A percentile compares a stretch with the other conserved stretches of the same genome.
These are phyloP conservation scores for Gynandropsis gynandra DNA, from an alignment of 345 rosid species.

Conservation along the genomic window DNA sequence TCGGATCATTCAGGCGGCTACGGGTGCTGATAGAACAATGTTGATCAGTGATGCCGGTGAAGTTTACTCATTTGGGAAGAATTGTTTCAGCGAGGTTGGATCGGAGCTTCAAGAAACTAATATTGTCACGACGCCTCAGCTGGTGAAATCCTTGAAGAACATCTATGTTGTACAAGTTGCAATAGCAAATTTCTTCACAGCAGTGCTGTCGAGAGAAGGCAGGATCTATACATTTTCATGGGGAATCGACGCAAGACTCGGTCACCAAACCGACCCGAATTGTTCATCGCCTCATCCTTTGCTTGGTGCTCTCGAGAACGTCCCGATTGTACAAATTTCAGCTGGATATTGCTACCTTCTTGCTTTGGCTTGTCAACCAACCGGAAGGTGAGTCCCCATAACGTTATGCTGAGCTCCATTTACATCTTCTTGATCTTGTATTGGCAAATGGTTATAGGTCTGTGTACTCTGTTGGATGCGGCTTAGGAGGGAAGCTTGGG, in stretches of 20 bases:
- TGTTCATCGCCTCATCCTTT: constrained; percentile 75
- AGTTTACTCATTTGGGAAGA: constrained; percentile 83
- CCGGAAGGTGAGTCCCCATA: constrained; percentile 73
- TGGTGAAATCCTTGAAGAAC: constrained; percentile 67
- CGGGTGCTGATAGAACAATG: constrained; percentile 84
- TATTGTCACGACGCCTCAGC: constrained; percentile 58
- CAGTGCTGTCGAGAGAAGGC: constrained; percentile 89
- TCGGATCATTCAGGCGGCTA: constrained; percentile 88
- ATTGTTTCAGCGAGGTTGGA: constrained; percentile 62
- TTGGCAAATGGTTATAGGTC: constrained; percentile 45
- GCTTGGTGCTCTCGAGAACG: constrained; percentile 80
- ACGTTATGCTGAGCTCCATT: neutral
- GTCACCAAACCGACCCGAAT: constrained; percentile 70
- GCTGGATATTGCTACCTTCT: constrained; percentile 97
- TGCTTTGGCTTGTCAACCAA: constrained; percentile 82
- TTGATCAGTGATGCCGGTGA: constrained; percentile 85
- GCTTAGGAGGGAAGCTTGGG: constrained; percentile 97
- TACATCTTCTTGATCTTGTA: constrained; percentile 8
- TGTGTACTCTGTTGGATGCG: constrained; percentile 96
- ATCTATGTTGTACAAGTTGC: constrained; percentile 91
- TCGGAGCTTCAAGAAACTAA: constrained; percentile 55
- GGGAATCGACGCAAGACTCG: constrained; percentile 73
- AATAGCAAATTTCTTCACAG: constrained; percentile 86
- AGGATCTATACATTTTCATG: constrained; percentile 89
- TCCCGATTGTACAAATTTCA: constrained; percentile 80